Conservation (phyloP, 495 filamentous ascomycete genomes). For the Penicillium verhagenii region DNA sequence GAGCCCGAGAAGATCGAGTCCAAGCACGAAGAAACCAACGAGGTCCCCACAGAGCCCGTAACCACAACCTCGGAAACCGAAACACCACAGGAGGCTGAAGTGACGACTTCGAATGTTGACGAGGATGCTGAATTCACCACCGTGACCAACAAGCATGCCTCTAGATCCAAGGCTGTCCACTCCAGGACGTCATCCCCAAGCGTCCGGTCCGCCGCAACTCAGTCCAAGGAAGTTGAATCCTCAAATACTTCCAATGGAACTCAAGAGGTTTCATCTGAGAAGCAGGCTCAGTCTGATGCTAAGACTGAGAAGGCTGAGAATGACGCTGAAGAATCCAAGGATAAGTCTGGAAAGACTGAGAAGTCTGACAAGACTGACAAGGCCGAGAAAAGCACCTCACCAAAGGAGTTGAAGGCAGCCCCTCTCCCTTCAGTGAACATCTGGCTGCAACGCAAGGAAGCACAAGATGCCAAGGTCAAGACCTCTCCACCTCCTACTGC, state of each 20-base stretch:
- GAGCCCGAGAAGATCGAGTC: conserved; percentile 28
- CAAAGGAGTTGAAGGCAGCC: conserved; percentile 73
- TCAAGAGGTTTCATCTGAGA: conserved; percentile 65
- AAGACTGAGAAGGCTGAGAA: conserved; percentile 30
- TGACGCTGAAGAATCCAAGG: conserved; percentile 32
- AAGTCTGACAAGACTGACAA: conserved; percentile 42
- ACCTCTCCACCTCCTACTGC: conserved; percentile 28
- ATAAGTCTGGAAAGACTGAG: conserved; percentile 42
- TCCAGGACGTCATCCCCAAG: conserved; percentile 69
- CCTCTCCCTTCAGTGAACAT: conserved; percentile 78
- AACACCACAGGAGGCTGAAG: conserved; percentile 27
- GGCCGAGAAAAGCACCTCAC: conserved; percentile 52
- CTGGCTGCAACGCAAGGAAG: conserved; percentile 77
- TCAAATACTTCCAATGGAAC: conserved; percentile 64
- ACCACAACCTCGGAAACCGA: conserved; percentile 26
- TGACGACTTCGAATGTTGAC: conserved; percentile 20
- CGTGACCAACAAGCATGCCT: conserved; percentile 30
- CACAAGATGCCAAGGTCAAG: conserved; percentile 65
- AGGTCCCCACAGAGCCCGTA: conserved; percentile 18
- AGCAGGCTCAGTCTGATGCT: conserved; percentile 58
- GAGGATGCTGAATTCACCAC: conserved; percentile 36
- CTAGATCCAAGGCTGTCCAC: conserved; percentile 33
- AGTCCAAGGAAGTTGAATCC: conserved; percentile 68
- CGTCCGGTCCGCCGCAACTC: conserved; percentile 61
- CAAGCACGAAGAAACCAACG: conserved; percentile 29